A percentile compares a stretch with the other conserved stretches of the same genome.
Conservation (phyloP, 169 alveolate species). For the Theileria parva region DNA sequence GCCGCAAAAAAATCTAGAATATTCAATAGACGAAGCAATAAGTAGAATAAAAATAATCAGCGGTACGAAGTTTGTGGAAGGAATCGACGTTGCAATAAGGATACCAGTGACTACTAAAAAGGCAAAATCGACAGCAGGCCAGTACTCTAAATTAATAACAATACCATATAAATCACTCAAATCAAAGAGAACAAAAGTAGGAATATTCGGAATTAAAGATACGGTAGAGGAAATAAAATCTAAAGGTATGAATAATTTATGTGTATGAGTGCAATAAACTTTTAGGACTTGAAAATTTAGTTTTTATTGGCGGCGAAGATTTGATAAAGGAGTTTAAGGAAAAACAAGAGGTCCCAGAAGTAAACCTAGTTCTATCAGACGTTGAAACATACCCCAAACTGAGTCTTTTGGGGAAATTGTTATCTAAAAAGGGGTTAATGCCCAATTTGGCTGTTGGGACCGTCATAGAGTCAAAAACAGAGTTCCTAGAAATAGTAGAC, state of each 20-base stretch:
- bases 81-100: slow-evolving; percentile 61
- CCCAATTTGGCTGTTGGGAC: slow-evolving; percentile 76
- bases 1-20: slow-evolving; percentile 58
- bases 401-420: slow-evolving; percentile 65
- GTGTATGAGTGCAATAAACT: too few relatives aligned
- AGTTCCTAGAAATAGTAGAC: slow-evolving; percentile 34
- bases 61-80: slow-evolving; percentile 55
- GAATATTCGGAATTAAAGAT: slow-evolving; percentile 53
- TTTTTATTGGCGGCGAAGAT: slow-evolving; percentile 57
- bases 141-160: slow-evolving; percentile 51
- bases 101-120: slow-evolving; percentile 54
- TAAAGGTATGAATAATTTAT: too few relatives aligned
- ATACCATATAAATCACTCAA: slow-evolving; percentile 64
- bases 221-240: slow-evolving; percentile 35
- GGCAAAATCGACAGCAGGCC: slow-evolving; percentile 55
- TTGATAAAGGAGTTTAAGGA: slow-evolving; percentile 49
- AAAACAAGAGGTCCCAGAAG: slow-evolving; percentile 61
- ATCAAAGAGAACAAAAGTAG: slow-evolving; percentile 55
- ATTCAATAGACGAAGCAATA: slow-evolving; percentile 60
- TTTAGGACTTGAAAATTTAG: slow-evolving; percentile 28
- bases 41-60: slow-evolving; percentile 60
- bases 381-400: slow-evolving; percentile 71
- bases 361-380: slow-evolving; percentile 69
- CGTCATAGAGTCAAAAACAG: slow-evolving; percentile 56
- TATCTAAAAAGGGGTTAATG: slow-evolving; percentile 74